Evolutionary conservation across 1,139 yeast species (phyloP).

Genomic region (Candida glucosophila): DNA sequence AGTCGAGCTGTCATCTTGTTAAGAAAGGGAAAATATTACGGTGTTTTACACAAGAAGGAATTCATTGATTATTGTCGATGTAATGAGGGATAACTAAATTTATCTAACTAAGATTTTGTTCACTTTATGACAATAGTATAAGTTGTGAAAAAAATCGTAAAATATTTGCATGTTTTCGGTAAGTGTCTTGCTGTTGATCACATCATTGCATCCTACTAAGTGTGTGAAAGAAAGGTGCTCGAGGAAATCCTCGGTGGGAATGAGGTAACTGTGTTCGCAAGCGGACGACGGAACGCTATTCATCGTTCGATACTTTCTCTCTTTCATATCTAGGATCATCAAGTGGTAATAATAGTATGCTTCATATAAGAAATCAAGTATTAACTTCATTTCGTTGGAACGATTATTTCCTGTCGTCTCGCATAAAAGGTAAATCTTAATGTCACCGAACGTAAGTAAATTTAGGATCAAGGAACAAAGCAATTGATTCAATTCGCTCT

Average conservation of each 20-base stretch:
- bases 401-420: slow-evolving; percentile 1
- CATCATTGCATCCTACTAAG: slow-evolving; percentile 1
- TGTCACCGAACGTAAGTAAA: slow-evolving; percentile 3
- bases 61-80: slow-evolving; percentile 39
- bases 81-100: slow-evolving; percentile 3
- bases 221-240: slow-evolving; percentile 1
- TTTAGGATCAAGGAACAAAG: slow-evolving; percentile 3
- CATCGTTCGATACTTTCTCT: slow-evolving; percentile 9
- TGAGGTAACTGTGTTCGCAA: slow-evolving; percentile 4
- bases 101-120: not conserved
- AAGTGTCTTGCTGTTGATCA: no score
- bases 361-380: slow-evolving; percentile 8
- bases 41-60: slow-evolving; percentile 48
- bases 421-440: slow-evolving; percentile 1
- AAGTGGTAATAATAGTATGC: slow-evolving; percentile 6
- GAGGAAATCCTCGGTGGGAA: slow-evolving; percentile 4
- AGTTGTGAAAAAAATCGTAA: slow-evolving; percentile 1
- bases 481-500: slow-evolving; percentile 4
- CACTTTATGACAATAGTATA: slow-evolving; percentile 1
- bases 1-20: slow-evolving; percentile 43
- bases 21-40: slow-evolving; percentile 43
- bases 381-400: slow-evolving; percentile 1
- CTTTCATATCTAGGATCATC: slow-evolving; percentile 5
- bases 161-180: slow-evolving; percentile 3
- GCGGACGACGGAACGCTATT: slow-evolving; percentile 3